A percentile compares a stretch with the other conserved stretches of the same genome.
phyloP scores from a whole-genome alignment of 2,329 filamentous ascomycete species.

The Fusarium scirpi region DNA sequence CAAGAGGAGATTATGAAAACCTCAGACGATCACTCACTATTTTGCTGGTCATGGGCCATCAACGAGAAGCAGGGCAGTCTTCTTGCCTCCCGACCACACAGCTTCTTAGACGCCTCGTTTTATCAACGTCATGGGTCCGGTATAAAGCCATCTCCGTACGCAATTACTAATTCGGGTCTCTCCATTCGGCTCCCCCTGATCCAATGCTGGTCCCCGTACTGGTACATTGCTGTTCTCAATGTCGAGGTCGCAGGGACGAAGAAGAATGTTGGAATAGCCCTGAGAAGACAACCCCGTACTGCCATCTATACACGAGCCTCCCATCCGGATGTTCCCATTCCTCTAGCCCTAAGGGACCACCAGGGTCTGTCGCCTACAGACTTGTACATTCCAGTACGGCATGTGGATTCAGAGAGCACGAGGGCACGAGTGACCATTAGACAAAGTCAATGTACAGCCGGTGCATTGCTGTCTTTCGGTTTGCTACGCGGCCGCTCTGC shows the following conservation, averaged over 20 bases:
- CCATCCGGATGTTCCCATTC: neutral
- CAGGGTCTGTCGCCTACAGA: neutral
- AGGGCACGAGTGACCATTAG: neutral
- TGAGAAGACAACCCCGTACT: neutral
- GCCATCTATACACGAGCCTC: fast-evolving
- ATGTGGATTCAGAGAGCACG: too few species aligned
- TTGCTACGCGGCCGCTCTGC: fast-evolving
- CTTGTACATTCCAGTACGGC: neutral
- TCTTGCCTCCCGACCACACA: neutral
- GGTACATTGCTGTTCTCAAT: neutral
- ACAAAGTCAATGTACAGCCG: neutral
- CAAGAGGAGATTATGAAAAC: neutral
- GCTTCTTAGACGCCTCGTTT: neutral
- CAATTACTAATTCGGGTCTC: neutral
- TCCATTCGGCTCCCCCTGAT: neutral
- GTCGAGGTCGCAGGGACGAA: fast-evolving
- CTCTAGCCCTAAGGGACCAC: fast-evolving
- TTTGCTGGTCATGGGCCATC: neutral
- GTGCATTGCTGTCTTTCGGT: neutral
- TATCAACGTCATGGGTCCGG: neutral
- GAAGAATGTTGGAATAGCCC: fast-evolving
- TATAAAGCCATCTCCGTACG: fast-evolving
- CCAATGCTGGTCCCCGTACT: neutral
- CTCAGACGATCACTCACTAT: neutral
- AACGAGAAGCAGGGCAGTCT: fast-evolving